Conservation (phyloP, 1,284 basidiomycete genomes). For the Sporisorium sorghi region DNA sequence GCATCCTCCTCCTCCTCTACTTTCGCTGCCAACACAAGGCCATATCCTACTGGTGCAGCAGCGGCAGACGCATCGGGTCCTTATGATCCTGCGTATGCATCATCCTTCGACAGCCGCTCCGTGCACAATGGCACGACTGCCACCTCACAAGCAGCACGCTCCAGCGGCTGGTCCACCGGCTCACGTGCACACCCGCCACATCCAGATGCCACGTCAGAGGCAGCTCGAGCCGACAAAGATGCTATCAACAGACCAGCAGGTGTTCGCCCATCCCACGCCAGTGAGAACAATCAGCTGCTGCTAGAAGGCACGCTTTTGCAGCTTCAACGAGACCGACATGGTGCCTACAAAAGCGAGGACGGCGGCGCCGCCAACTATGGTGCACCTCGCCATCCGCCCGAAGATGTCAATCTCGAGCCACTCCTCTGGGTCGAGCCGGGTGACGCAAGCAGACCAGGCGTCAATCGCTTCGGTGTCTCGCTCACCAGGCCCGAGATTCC, state of each 20-base stretch:
- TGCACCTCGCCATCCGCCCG: slow-evolving; percentile 5
- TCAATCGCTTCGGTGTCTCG: slow-evolving; percentile 38
- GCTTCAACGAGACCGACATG: slow-evolving; percentile 25
- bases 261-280: slow-evolving; percentile 8
- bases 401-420: slow-evolving; percentile 38
- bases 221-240: neutral
- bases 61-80: neutral
- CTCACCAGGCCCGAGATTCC: slow-evolving; percentile 46
- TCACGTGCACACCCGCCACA: neutral
- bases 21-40: neutral
- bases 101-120: slow-evolving; percentile 8
- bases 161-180: neutral
- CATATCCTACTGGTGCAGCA: neutral
- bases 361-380: neutral
- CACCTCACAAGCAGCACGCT: neutral
- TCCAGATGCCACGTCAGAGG: neutral
- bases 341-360: neutral
- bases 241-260: slow-evolving; percentile 5
- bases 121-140: neutral
- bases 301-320: slow-evolving; percentile 35
- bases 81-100: neutral
- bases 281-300: slow-evolving; percentile 24
- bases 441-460: slow-evolving; percentile 21
- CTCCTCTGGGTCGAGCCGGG: slow-evolving; percentile 46
- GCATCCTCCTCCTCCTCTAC: neutral